These are phyloP conservation scores for Suhomyces bolitotheri DNA, from an alignment of 1,139 yeast genomes.

Conservation along the genomic window DNA sequence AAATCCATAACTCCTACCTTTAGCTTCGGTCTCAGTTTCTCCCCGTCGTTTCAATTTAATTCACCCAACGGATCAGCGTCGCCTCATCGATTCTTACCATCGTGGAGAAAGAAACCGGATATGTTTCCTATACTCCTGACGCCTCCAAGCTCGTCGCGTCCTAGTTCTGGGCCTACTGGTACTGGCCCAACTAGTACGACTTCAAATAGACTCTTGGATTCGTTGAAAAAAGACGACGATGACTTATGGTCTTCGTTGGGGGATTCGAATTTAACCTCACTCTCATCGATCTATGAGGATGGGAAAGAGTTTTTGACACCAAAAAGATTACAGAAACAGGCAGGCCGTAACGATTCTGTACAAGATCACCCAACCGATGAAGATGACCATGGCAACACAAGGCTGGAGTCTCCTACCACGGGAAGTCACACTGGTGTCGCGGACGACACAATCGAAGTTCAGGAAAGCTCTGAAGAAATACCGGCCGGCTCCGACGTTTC, in stretches of 20 bases:
- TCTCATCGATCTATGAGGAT: slow-evolving; percentile 34
- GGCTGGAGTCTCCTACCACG: neutral
- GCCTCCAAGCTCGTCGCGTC: slow-evolving; percentile 24
- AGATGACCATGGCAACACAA: neutral
- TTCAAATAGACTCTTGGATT: slow-evolving; percentile 5
- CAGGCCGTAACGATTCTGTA: neutral
- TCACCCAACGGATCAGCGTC: slow-evolving; percentile 40
- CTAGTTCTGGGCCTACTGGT: slow-evolving; percentile 10
- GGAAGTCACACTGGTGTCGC: neutral
- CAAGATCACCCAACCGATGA: too few species aligned
- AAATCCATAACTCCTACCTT: slow-evolving; percentile 34
- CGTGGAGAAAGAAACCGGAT: slow-evolving; percentile 11
- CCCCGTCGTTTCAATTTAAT: slow-evolving; percentile 46
- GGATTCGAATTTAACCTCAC: slow-evolving; percentile 26
- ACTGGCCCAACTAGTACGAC: neutral
- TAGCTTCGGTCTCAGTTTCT: slow-evolving; percentile 44
- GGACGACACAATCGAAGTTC: neutral
- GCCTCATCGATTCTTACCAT: slow-evolving; percentile 38
- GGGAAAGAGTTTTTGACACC: slow-evolving; percentile 36
- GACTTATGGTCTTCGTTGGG: slow-evolving; percentile 37
- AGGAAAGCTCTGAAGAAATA: too few species aligned
- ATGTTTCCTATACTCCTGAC: slow-evolving; percentile 17
- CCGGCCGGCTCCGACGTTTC: too few species aligned
- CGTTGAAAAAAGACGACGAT: slow-evolving; percentile 20
- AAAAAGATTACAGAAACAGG: slow-evolving; percentile 20